Conservation (phyloP, 768 basidiomycete species). For the Russula dissimulans region DNA sequence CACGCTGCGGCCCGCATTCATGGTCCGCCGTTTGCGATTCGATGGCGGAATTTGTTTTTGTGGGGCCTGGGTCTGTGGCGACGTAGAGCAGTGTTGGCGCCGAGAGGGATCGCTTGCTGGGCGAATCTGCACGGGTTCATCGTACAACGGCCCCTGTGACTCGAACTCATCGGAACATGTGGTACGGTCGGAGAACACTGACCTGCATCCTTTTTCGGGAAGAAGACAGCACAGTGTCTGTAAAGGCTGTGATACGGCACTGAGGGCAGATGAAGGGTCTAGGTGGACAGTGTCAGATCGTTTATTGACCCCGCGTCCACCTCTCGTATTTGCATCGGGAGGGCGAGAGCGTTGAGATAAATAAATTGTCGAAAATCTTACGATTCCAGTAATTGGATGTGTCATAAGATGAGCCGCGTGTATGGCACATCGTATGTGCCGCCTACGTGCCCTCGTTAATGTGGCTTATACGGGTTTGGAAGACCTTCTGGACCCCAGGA, state of each 20-base stretch:
- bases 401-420: constrained; percentile 10
- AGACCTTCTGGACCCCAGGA: neutral
- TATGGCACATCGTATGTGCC: neutral
- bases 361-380: constrained; percentile 1
- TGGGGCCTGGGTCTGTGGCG: neutral
- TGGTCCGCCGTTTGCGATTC: neutral
- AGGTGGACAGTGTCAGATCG: neutral
- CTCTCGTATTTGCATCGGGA: constrained; percentile 8
- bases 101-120: neutral
- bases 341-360: neutral
- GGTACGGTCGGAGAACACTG: neutral
- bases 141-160: neutral
- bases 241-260: neutral
- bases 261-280: neutral
- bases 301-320: constrained; percentile 6
- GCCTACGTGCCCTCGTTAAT: neutral
- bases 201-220: neutral
- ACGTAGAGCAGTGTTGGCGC: constrained; percentile 1
- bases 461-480: constrained; percentile 9
- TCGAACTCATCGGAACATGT: neutral
- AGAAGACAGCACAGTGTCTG: neutral
- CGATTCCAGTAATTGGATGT: constrained; percentile 6
- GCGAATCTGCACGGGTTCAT: neutral
- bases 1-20: neutral
- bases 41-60: neutral